A percentile compares a stretch with the other conserved stretches of the same genome.
Conservation (phyloP, 352 stramenopile species). For the Phytopythium delawarense region DNA sequence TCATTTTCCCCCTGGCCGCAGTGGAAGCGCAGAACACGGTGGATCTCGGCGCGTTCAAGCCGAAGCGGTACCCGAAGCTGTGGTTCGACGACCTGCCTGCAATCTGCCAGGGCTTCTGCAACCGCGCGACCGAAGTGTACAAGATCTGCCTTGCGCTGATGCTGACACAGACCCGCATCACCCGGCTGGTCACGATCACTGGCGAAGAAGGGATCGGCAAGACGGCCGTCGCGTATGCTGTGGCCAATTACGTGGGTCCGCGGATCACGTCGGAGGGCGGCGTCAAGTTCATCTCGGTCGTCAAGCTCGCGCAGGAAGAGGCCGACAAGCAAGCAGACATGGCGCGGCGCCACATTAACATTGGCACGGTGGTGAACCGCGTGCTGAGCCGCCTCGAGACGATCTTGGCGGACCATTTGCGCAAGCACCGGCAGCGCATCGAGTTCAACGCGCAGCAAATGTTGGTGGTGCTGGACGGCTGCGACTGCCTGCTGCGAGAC, state of each 20-base stretch:
- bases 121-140: slow-evolving; percentile 75
- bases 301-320: slow-evolving; percentile 54
- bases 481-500: slow-evolving; percentile 56
- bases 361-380: slow-evolving; percentile 23
- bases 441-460: slow-evolving; percentile 53
- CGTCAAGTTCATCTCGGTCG: slow-evolving; percentile 65
- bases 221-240: slow-evolving; percentile 64
- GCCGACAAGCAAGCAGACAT: slow-evolving; percentile 48
- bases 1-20: slow-evolving; percentile 72
- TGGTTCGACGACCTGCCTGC: slow-evolving; percentile 78
- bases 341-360: slow-evolving; percentile 38
- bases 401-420: slow-evolving; percentile 47
- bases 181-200: slow-evolving; percentile 67
- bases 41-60: slow-evolving; percentile 45
- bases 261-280: slow-evolving; percentile 66
- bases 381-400: slow-evolving; percentile 51
- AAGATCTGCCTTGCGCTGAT: slow-evolving; percentile 77
- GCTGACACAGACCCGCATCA: slow-evolving; percentile 74
- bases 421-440: slow-evolving; percentile 42
- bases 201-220: slow-evolving; percentile 78
- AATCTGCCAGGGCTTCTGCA: slow-evolving; percentile 79
- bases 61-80: slow-evolving; percentile 64
- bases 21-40: slow-evolving; percentile 35
- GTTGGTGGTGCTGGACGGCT: slow-evolving; percentile 69
- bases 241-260: slow-evolving; percentile 76